Evolutionary conservation across 2,329 filamentous ascomycete species (phyloP), one percentile per base, ranked within the genome.

Genomic region (Neoarthrinium moseri): DNA sequence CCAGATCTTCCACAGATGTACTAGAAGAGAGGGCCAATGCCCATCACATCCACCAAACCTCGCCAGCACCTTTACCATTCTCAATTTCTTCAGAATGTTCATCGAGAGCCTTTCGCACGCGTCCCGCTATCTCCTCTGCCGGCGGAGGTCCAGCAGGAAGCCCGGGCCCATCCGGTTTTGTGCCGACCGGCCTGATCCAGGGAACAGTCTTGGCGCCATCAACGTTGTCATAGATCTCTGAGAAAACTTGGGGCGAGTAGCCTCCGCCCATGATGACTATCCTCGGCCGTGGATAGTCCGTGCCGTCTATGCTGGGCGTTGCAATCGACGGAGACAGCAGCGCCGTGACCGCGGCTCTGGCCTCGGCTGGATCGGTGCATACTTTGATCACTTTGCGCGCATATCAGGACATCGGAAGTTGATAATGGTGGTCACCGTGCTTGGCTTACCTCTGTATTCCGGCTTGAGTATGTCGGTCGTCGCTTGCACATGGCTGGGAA

Each of bases 11-110:
- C n/a, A n/a, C n/a, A n/a, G n/a, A n/a, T n/a, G n/a, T n/a, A n/a
- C n/a, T n/a, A n/a, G n/a, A 35, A 20, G 8, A 20, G 8, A 22
- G 8, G 12, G 2, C 33, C 33, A 20, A 2, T 2, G 17, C 33
- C 4, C 4, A 10, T 38, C 35, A 48, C 47, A 49, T 49, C 47
- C 47, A 49, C 47, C 47, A 49, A 8, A 49, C 13, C 37, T 49
- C 43, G 8, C 47, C 47, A 12, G 43, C 37, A 3, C 37, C 47
- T 27, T 37, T 42, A 3, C 47, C 43, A 20, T 32, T 33, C n/a
- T 29, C n/a, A 1, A 49, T 27, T 18, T 46, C 47, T 11, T 12
- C 43, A 10, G 33, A 20, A n/a, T 38, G 47, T 21, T 38, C 47
- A 4, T 49, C 43, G 6, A 49, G 34, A 10, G 37, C 18, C 20